Conservation (phyloP, 1,284 basidiomycete genomes). For the Ustilago xerochloae region DNA sequence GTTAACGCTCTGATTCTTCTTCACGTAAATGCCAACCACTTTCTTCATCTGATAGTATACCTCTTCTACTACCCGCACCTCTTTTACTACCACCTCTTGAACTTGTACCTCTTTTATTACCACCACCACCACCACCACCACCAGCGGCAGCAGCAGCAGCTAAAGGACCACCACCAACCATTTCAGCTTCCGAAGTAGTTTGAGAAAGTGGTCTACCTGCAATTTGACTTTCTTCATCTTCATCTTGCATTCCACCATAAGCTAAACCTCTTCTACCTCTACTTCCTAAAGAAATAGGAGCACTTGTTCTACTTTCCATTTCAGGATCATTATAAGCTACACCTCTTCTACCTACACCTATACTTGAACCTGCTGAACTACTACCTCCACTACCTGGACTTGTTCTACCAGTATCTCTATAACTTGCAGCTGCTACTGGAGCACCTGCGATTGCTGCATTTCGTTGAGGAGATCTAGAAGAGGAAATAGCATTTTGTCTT, state of each 20-base stretch:
- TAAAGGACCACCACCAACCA: slow-evolving; percentile 18
- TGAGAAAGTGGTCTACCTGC: slow-evolving; percentile 18
- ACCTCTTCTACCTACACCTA: slow-evolving; percentile 48
- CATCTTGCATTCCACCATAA: slow-evolving; percentile 45
- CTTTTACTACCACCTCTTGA: slow-evolving; percentile 24
- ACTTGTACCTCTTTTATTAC: slow-evolving; percentile 1
- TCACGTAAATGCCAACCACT: slow-evolving; percentile 52
- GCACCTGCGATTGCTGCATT: neutral
- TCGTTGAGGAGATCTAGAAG: slow-evolving; percentile 14
- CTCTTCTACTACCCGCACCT: slow-evolving; percentile 7
- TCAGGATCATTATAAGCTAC: slow-evolving; percentile 55
- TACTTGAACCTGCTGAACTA: slow-evolving; percentile 14
- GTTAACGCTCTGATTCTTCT: slow-evolving; percentile 33
- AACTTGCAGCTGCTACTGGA: slow-evolving; percentile 8
- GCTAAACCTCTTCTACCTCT: slow-evolving; percentile 53
- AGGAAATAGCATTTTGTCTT: slow-evolving; percentile 11
- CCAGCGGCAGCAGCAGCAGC: slow-evolving; percentile 41
- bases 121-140: slow-evolving; percentile 15
- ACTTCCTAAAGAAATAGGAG: slow-evolving; percentile 49
- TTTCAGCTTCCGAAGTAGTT: slow-evolving; percentile 4
- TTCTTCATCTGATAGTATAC: slow-evolving; percentile 40
- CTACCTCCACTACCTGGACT: slow-evolving; percentile 10
- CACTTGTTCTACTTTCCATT: slow-evolving; percentile 26
- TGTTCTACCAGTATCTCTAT: slow-evolving; percentile 17
- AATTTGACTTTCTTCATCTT: slow-evolving; percentile 46